Evolutionary conservation across 2,329 filamentous ascomycete species (phyloP).

Genomic region (Aspergillus fumigatus): DNA sequence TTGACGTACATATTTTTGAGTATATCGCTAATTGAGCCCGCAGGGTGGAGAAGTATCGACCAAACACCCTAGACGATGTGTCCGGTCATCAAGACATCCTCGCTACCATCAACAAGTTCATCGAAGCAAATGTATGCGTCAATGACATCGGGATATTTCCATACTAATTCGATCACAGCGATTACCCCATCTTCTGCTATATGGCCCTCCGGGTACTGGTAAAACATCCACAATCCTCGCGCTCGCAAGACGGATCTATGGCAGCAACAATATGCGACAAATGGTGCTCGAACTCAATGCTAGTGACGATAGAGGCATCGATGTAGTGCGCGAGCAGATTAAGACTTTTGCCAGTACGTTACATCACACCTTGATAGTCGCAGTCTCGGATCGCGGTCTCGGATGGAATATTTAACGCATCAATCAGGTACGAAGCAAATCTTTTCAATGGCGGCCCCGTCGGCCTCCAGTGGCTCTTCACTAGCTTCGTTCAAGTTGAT

Average conservation of each 20-base stretch:
- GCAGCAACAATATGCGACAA: conserved; percentile 84
- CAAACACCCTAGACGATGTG: conserved; percentile 82
- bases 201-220: conserved; percentile 92
- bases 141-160: neutral
- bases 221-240: conserved; percentile 97
- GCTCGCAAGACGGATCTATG: conserved; percentile 89
- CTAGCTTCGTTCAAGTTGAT: conserved; percentile 89
- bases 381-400: no score
- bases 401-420: neutral
- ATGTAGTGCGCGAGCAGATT: conserved; percentile 97
- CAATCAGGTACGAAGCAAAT: conserved; percentile 77
- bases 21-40: conserved; percentile 12
- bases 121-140: conserved; percentile 71
- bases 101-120: conserved; percentile 94
- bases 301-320: conserved; percentile 94
- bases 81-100: conserved; percentile 97
- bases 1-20: neutral
- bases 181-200: conserved; percentile 90
- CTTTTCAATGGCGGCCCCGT: conserved; percentile 61
- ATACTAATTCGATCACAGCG: conserved; percentile 44
- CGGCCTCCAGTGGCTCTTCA: conserved; percentile 40
- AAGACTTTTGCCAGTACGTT: conserved; percentile 84
- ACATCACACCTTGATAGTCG: neutral
- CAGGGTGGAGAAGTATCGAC: conserved; percentile 96
- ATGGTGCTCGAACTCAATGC: conserved; percentile 99